Evolutionary conservation across 2,329 filamentous ascomycete species (phyloP).

Genomic region (Colletotrichum sp.): DNA sequence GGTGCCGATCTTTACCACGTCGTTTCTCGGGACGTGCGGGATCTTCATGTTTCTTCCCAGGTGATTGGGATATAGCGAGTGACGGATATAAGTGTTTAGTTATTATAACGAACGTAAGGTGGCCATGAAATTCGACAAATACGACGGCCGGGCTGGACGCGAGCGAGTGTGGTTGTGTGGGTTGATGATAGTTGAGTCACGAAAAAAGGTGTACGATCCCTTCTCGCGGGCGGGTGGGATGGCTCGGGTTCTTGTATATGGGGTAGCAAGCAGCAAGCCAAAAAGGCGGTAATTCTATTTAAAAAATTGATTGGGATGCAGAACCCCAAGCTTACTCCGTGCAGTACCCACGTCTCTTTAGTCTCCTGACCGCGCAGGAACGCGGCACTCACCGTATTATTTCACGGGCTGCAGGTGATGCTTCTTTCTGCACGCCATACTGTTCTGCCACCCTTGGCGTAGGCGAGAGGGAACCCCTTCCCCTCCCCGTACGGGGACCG

Average conservation of each 20-base stretch:
- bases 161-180: not conserved
- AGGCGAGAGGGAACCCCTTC: not conserved
- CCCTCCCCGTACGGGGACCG: not conserved
- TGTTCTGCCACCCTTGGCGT: not conserved
- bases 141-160: not conserved
- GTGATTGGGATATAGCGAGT: not conserved
- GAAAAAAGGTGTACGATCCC: not conserved
- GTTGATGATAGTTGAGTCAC: not conserved
- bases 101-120: conserved; percentile 2
- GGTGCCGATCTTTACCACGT: not conserved
- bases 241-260: not conserved
- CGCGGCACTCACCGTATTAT: not conserved
- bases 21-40: not conserved
- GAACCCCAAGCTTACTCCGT: not conserved
- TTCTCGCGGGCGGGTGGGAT: not conserved
- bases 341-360: not conserved
- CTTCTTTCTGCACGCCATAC: conserved; percentile 9
- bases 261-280: not conserved
- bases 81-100: not conserved
- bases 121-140: not conserved
- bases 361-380: conserved; percentile 7
- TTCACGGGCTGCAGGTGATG: not conserved
- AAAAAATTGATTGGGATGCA: not conserved
- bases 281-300: conserved; percentile 16
- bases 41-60: not conserved